Percentiles rank a stretch among this genome's conserved stretches.
Conservation (phyloP, 345 rosid genomes). For the Mangifera indica region DNA sequence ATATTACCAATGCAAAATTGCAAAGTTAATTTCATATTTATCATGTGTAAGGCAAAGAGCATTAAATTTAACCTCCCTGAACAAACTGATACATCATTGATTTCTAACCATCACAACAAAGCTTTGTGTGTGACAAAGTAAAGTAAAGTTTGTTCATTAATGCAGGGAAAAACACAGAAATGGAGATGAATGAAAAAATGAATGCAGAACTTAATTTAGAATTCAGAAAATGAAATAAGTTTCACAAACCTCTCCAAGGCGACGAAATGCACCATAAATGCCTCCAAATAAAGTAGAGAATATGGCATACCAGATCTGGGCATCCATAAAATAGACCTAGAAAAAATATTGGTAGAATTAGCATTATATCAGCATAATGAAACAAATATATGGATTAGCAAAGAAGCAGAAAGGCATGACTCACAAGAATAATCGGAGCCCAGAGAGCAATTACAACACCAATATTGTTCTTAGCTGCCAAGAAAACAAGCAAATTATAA, state of each 20-base stretch:
- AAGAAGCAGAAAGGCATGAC: slow-evolving; percentile 11
- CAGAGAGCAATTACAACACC: slow-evolving; percentile 94
- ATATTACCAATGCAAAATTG: background rate
- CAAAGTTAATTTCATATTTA: background rate
- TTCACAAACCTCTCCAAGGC: slow-evolving; percentile 90
- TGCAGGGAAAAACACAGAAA: background rate
- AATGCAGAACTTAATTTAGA: background rate
- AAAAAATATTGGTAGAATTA: slow-evolving; percentile 16
- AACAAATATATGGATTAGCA: background rate
- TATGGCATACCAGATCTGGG: slow-evolving; percentile 99
- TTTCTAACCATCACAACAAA: background rate
- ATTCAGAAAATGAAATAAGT: background rate
- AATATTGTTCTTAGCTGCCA: slow-evolving; percentile 93
- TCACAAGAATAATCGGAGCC: slow-evolving; percentile 94
- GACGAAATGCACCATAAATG: slow-evolving; percentile 96
- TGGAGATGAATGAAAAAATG: background rate
- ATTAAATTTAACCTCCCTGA: background rate
- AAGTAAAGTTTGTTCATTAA: background rate
- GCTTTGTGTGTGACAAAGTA: background rate
- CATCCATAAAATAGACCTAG: slow-evolving; percentile 97
- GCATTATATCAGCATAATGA: slow-evolving; percentile 17
- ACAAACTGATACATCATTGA: background rate
- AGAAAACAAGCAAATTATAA: slow-evolving; percentile 25
- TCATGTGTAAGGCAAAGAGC: background rate
- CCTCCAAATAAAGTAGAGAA: slow-evolving; percentile 97